Base-by-base conservation (phyloP, 129 eudicot genomes). In the Smallanthus sonchifolius region DNA sequence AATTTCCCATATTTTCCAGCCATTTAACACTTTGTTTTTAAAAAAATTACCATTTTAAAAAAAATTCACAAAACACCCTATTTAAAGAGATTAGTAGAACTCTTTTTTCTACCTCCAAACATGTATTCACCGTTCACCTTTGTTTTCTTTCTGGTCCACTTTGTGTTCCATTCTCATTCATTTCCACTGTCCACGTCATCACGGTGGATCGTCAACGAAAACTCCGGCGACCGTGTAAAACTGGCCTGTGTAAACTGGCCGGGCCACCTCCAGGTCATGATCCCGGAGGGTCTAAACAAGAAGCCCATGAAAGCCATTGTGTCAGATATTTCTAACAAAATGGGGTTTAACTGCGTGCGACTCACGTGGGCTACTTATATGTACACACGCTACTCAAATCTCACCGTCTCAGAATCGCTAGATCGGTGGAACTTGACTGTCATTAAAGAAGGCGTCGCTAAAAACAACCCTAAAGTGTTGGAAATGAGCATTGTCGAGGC, bases 311-410 rank as follows among this genome's bases (percentile, higher is more conserved):
- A 51, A 19, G 64, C 56, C 69, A 86, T 91, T 15, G 81, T 79
- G 1, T 57, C 73, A 0, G 65, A 78, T 11, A 78, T 91, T 30
- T 62, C 75, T 5, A 19, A 74, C 10, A 10, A 3, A 0, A 82
- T 78, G 81, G 91, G 95, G 7, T 91, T 86, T 42, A 88, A 91
- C 20, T 91, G 97, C 10, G 97, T 88, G 20, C 77, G 97, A 13
- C 77, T 91, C 60, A 91, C 97, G 1, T 91, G 91, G 91, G 86
- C 97, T 6, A 86, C 91, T 0, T 81, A 71, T 30, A 87, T 91
- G 97, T 86, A 86, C 82, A 91, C 97, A 0, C 83, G 89, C 17
- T 79, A 84, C 57, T 38, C 77, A 0, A 73, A 55, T 14, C 62
- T 84, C 34, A 86, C 85, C 1, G 91, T 88, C 38, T 30, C 79